Conservation (phyloP, 1,284 basidiomycete species). For the Meripilus lineatus region DNA sequence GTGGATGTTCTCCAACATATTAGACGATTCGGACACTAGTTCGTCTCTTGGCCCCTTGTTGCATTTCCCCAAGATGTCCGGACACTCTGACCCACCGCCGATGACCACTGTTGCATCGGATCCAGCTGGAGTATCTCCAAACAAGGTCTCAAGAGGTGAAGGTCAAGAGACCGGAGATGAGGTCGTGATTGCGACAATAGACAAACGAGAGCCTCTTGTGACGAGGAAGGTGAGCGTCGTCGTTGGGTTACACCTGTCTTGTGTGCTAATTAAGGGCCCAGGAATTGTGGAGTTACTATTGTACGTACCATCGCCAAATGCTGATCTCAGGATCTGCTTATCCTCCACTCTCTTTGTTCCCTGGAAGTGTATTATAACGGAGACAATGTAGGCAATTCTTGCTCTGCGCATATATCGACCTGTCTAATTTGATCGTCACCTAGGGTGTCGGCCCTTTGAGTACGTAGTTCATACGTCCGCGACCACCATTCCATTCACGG, state of each 20-base stretch:
- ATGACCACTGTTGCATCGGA: too few relatives aligned
- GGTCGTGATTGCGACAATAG: constrained; percentile 17
- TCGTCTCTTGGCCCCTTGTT: too few relatives aligned
- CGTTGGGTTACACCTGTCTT: background rate
- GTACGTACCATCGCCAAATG: constrained; percentile 32
- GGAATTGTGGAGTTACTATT: constrained; percentile 73
- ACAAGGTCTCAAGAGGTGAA: too few relatives aligned
- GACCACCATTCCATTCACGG: background rate
- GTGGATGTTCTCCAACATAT: too few relatives aligned
- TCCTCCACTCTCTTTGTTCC: constrained; percentile 3
- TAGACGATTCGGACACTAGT: too few relatives aligned
- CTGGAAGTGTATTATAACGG: constrained; percentile 72
- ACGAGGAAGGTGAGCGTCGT: constrained; percentile 25
- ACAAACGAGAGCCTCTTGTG: constrained; percentile 25
- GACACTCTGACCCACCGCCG: too few relatives aligned
- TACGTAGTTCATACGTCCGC: too few relatives aligned
- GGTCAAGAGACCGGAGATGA: too few relatives aligned
- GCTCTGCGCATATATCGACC: background rate
- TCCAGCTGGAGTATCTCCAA: too few relatives aligned
- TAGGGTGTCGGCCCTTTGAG: constrained; percentile 59
- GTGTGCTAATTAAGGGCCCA: constrained; percentile 8
- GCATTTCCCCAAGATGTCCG: too few relatives aligned
- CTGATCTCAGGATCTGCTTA: background rate
- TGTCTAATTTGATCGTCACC: background rate
- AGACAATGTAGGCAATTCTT: constrained; percentile 45